These are phyloP conservation scores for Xylaria palmicola DNA, from an alignment of 495 filamentous ascomycete species.

Conservation along the genomic window DNA sequence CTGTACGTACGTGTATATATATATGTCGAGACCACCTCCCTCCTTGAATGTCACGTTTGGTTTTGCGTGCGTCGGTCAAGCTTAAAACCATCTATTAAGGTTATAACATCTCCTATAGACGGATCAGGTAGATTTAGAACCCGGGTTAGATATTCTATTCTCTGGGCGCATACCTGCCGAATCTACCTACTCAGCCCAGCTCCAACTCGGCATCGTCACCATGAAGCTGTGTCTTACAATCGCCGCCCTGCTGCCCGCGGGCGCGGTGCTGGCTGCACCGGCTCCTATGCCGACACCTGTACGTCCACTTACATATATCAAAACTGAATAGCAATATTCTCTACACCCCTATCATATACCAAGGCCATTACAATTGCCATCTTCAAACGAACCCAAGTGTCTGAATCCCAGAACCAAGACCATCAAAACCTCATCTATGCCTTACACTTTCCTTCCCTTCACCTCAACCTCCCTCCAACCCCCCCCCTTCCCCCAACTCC, in stretches of 20 bases:
- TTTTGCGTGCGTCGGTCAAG: too few species aligned
- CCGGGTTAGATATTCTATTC: too few species aligned
- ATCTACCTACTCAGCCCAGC: background rate
- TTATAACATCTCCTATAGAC: too few species aligned
- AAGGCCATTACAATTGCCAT: background rate
- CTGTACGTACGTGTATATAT: background rate
- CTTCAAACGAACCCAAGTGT: conserved; percentile 14
- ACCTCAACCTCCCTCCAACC: background rate
- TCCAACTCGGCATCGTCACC: background rate
- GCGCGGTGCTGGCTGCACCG: conserved; percentile 30
- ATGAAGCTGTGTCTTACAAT: conserved; percentile 24
- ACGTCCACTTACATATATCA: conserved; percentile 2
- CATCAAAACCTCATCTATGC: conserved; percentile 29
- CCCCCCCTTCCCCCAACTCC: background rate
- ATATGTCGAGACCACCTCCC: background rate
- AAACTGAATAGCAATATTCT: too few species aligned
- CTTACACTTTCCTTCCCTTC: too few species aligned
- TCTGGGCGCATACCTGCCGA: too few species aligned
- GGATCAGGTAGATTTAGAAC: too few species aligned
- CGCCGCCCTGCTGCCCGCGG: conserved; percentile 22
- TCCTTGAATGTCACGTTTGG: too few species aligned
- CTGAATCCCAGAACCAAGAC: conserved; percentile 28
- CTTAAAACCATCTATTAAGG: background rate
- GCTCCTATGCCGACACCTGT: conserved; percentile 22
- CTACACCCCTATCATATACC: too few species aligned